Evolutionary conservation across 305 asterid genomes (phyloP).

Genomic region (Fraxinus floribunda): DNA sequence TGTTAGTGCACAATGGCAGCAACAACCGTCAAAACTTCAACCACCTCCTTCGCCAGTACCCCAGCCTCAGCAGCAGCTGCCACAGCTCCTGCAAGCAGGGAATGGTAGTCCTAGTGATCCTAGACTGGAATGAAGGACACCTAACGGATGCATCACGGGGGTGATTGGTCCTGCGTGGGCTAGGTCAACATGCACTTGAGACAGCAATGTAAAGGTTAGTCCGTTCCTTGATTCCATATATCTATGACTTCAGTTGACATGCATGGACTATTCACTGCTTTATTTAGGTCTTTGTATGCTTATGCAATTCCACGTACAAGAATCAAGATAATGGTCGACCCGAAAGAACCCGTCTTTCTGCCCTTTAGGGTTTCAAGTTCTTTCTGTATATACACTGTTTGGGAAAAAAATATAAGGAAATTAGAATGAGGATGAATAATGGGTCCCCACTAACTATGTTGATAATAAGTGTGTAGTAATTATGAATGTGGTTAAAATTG

Average conservation of each 20-base stretch:
- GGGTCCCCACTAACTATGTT: neutral
- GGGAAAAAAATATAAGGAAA: neutral
- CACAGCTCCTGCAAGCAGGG: conserved; percentile 53
- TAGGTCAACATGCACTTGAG: conserved; percentile 37
- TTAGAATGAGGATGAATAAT: neutral
- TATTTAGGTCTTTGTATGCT: conserved; percentile 11
- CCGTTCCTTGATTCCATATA: conserved; percentile 10
- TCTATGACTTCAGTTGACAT: conserved; percentile 11
- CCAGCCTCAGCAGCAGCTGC: conserved; percentile 44
- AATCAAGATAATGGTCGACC: neutral
- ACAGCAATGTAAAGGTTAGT: conserved; percentile 51
- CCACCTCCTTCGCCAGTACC: conserved; percentile 45
- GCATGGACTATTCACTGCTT: conserved; percentile 7
- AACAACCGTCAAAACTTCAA: conserved; percentile 44
- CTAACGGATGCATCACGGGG: conserved; percentile 26
- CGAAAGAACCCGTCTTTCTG: neutral
- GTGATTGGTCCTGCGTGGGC: conserved; percentile 36
- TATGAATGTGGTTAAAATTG: neutral
- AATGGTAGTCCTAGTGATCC: conserved; percentile 49
- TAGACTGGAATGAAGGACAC: conserved; percentile 51
- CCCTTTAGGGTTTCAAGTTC: conserved; percentile 1
- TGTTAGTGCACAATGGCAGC: conserved; percentile 38
- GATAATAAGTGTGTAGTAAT: neutral
- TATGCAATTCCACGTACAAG: conserved; percentile 6
- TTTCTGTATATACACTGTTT: neutral